These are phyloP conservation scores for Mycena belliarum DNA, from an alignment of 768 basidiomycete genomes.

Conservation along the genomic window DNA sequence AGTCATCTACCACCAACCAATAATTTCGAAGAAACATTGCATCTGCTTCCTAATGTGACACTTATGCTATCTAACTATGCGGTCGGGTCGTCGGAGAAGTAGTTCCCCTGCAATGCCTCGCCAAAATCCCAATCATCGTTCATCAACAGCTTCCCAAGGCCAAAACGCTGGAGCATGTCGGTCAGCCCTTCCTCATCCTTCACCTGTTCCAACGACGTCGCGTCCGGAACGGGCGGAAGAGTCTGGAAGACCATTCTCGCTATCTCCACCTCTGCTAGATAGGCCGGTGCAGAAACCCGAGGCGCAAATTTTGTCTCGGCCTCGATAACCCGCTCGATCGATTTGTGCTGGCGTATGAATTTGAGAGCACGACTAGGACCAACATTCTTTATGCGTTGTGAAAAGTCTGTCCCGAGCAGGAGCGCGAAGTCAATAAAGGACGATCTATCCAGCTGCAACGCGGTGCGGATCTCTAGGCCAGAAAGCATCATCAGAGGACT, in stretches of 20 bases:
- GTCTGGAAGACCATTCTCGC: slow-evolving; percentile 68
- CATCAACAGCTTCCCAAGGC: slow-evolving; percentile 43
- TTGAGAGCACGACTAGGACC: slow-evolving; percentile 79
- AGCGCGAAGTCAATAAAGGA: slow-evolving; percentile 84
- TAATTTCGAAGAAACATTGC: no score
- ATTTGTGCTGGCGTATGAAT: slow-evolving; percentile 68
- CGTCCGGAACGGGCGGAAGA: slow-evolving; percentile 62
- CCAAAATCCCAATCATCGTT: slow-evolving; percentile 43
- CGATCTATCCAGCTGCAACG: slow-evolving; percentile 55
- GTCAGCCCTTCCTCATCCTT: slow-evolving; percentile 45
- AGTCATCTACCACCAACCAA: no score
- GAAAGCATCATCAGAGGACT: slow-evolving; percentile 65
- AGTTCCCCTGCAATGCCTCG: slow-evolving; percentile 59
- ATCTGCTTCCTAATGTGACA: no score
- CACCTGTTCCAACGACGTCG: slow-evolving; percentile 34
- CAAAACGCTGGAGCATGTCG: slow-evolving; percentile 50
- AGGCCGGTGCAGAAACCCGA: slow-evolving; percentile 46
- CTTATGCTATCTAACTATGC: slow-evolving; percentile 21
- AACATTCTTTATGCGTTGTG: slow-evolving; percentile 78
- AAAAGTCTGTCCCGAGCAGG: slow-evolving; percentile 89
- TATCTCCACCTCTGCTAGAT: slow-evolving; percentile 62
- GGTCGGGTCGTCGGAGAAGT: slow-evolving; percentile 65
- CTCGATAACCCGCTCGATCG: slow-evolving; percentile 71
- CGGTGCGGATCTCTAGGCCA: slow-evolving; percentile 59
- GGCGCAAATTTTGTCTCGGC: slow-evolving; percentile 52